Base-by-base conservation (phyloP, 1,284 basidiomycete genomes). In the Trichosporon ovoides region DNA sequence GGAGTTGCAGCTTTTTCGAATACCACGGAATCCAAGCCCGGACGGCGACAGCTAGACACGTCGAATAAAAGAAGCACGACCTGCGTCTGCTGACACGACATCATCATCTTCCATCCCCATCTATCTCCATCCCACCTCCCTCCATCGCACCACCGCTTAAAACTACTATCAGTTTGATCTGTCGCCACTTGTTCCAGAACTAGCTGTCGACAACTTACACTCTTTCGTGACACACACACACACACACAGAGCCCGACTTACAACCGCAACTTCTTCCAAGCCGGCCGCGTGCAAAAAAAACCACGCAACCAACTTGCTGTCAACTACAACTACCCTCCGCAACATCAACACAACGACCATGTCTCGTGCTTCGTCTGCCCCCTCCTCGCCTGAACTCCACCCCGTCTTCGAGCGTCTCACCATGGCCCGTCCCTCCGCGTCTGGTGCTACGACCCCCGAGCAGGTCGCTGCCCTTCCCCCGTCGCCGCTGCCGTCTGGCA, bases 371-470 rank as follows among this genome's bases (percentile, higher is more conserved):
- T 69, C 68, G 12, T 62, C 63, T 38, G 66, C 69, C 38, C 65
- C 70, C 14, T 65, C 68, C 4, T 67, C 71, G 5, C 66, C 68
- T 33, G 63, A 61, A 24, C 40, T 64, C 37, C 57, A 54, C 49
- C 60, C 61, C 55, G 56, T 69, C 53, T 66, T 72, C 38, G 62
- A 64, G 20, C 65, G 71, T 43, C 62, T 72, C 48, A 62, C 68
- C 55, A 68, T 74, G 50, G 66, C 64, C 16, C 73, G 22, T 7
- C 40, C 71, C 24, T 69, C 69, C 50, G 65, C 63, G 18, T 74
- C 72, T 31, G 71, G 70, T 20, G 66, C 69, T 52, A 74, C 73
- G 40, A 77, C 73, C 16, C 72, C 73, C 52, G 73, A 68, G 68
- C 22, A 61, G 68, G 66, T 16, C 16, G 43, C 43, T 28, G 43